These are phyloP conservation scores for Arthrobotrys megalospora DNA, from an alignment of 2,329 filamentous ascomycete genomes.

Conservation along the genomic window DNA sequence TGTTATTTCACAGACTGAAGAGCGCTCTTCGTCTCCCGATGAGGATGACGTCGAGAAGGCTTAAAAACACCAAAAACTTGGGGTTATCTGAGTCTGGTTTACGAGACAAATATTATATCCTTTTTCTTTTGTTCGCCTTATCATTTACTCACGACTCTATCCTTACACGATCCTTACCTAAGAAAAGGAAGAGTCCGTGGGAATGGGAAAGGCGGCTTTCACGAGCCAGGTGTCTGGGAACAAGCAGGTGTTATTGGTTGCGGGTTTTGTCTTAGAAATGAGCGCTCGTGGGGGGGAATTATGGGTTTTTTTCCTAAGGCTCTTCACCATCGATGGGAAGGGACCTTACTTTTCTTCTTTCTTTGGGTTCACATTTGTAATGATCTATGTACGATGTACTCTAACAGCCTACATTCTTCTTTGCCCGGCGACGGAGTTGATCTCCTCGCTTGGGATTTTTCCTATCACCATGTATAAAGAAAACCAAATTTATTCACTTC, in stretches of 20 bases:
- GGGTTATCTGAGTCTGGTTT: conserved; percentile 60
- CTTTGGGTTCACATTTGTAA: conserved; percentile 46
- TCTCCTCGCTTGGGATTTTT: conserved; percentile 22
- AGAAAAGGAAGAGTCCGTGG: conserved; percentile 6
- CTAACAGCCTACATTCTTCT: conserved; percentile 48
- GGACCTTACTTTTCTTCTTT: conserved; percentile 22
- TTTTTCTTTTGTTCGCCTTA: conserved; percentile 42
- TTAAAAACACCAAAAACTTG: conserved; percentile 48
- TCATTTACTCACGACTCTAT: conserved; percentile 42
- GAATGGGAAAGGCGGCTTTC: conserved; percentile 42
- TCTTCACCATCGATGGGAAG: conserved; percentile 31
- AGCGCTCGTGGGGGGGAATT: conserved; percentile 42
- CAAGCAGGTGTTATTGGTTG: conserved; percentile 45
- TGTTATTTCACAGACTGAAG: conserved; percentile 59
- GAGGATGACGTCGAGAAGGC: conserved; percentile 50
- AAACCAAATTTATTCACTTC: conserved; percentile 50
- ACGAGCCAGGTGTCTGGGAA: conserved; percentile 48
- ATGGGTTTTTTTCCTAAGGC: conserved; percentile 20
- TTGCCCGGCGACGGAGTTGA: conserved; percentile 39
- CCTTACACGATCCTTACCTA: conserved; percentile 15
- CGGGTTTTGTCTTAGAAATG: conserved; percentile 45
- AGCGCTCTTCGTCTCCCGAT: conserved; percentile 57
- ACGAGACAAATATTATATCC: conserved; percentile 51
- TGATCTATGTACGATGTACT: conserved; percentile 55
- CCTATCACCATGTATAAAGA: conserved; percentile 45